phyloP scores from a whole-genome alignment of 257 asterid genomes.

The Solanum bulbocastanum region DNA sequence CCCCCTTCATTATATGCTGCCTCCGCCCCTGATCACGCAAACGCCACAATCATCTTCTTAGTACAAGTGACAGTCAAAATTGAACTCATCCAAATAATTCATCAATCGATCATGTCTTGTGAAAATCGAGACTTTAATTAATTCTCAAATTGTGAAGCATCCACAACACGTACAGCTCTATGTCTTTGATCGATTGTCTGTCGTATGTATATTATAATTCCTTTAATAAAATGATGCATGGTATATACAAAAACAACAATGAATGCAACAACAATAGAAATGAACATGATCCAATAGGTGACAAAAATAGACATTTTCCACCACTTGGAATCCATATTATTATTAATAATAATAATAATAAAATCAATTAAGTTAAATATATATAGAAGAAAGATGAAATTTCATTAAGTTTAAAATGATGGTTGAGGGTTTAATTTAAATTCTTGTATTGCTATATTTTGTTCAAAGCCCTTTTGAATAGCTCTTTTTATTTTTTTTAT shows the following conservation, averaged over 20 bases:
- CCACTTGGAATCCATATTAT: not conserved
- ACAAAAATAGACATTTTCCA: not conserved
- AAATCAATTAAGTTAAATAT: not conserved
- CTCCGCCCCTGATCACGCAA: not conserved
- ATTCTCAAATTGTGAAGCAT: not conserved
- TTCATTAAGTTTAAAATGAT: not conserved
- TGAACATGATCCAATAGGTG: not conserved
- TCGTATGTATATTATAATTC: not conserved
- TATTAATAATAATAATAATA: not conserved
- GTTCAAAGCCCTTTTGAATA: not conserved
- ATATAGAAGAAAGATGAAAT: not conserved
- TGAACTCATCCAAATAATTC: not conserved
- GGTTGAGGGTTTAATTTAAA: not conserved
- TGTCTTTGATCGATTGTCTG: not conserved
- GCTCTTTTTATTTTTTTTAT: not conserved
- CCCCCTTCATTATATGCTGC: no score
- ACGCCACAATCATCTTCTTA: not conserved
- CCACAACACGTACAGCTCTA: not conserved
- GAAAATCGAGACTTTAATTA: not conserved
- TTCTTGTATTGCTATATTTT: not conserved
- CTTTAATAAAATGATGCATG: not conserved
- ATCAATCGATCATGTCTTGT: not conserved
- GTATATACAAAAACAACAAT: not conserved
- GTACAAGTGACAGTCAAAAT: not conserved
- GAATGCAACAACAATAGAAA: not conserved